These are phyloP conservation scores for Pichia exigua DNA, from an alignment of 805 yeast species.

Conservation along the genomic window DNA sequence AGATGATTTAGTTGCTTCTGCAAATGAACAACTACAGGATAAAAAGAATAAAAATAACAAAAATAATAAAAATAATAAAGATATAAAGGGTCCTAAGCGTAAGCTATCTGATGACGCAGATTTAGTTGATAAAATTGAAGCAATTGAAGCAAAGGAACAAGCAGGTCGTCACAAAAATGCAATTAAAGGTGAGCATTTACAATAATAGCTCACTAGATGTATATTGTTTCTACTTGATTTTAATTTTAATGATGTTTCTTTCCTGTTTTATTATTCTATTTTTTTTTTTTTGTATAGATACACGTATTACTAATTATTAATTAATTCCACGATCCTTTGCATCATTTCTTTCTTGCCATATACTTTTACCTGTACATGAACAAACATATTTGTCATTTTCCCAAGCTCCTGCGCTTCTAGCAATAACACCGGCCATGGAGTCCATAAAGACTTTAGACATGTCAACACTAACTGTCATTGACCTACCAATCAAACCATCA, in stretches of 20 bases:
- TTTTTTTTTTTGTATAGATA: background rate
- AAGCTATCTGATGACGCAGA: background rate
- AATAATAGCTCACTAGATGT: no score
- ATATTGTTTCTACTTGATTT: background rate
- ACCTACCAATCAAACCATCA: constrained; percentile 63
- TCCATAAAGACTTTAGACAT: constrained; percentile 34
- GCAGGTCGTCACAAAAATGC: constrained; percentile 3
- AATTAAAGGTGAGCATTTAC: background rate
- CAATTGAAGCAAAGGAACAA: background rate
- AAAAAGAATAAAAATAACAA: background rate
- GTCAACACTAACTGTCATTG: constrained; percentile 40
- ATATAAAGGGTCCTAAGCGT: background rate
- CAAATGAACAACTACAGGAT: background rate
- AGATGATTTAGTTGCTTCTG: constrained; percentile 1
- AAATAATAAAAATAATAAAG: background rate
- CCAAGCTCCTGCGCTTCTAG: constrained; percentile 96
- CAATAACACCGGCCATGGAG: constrained; percentile 77
- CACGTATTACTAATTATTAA: background rate
- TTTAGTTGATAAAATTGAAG: constrained; percentile 1
- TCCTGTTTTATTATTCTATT: background rate
- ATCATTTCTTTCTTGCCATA: constrained; percentile 90
- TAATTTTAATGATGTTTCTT: no score
- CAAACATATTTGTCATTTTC: constrained; percentile 91
- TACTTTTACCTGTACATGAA: constrained; percentile 89
- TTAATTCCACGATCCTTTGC: constrained; percentile 54